Base-by-base conservation (phyloP, 257 asterid species). In the Orobanche coerulescens region DNA sequence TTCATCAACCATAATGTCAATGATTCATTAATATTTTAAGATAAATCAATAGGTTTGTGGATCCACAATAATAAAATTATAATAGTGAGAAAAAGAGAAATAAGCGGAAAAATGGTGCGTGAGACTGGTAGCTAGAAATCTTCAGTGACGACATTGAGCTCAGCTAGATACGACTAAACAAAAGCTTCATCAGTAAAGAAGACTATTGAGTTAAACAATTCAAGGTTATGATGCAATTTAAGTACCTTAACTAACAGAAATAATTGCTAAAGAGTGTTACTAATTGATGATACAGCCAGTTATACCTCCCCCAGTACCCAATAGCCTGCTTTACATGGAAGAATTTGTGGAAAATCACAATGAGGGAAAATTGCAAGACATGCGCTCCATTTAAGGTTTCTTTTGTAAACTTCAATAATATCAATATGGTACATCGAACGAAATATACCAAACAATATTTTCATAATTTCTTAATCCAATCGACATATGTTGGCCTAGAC, bases 1-100 rank as follows among this genome's bases (percentile, higher is more conserved):
- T n/a, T n/a, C n/a, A n/a, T 44, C 44, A 51, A 61, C 25, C 16
- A 55, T 18, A 44, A 46, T n/a, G 47, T 10, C 6, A 19, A 48
- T 46, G 18, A 34, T 46, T 13, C 68, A 64, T 71, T 23, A 20
- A 61, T 6, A 54, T 23, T 54, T 61, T 34, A 44, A 42, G 57
- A 44, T 53, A 48, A 39, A 39, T 12, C 18, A 48, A 22, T 8
- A 8, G 52, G 34, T 14, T 30, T 18, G 13, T 16, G 28, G 22
- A 51, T 26, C 33, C 46, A 50, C 19, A 40, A 58, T 57, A 57
- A 24, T 28, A 23, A 25, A 14, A 10, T 1, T 5, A 26, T 10
- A 51, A 36, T 15, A 34, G 14, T 0, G 14, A 5, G 18, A 43
- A 53, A 0, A 9, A 10, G 28, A 42, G 47, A 69, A 42, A 19